These are phyloP conservation scores for Colletotrichum gigasporum DNA, from an alignment of 2,329 filamentous ascomycete species.

Conservation along the genomic window DNA sequence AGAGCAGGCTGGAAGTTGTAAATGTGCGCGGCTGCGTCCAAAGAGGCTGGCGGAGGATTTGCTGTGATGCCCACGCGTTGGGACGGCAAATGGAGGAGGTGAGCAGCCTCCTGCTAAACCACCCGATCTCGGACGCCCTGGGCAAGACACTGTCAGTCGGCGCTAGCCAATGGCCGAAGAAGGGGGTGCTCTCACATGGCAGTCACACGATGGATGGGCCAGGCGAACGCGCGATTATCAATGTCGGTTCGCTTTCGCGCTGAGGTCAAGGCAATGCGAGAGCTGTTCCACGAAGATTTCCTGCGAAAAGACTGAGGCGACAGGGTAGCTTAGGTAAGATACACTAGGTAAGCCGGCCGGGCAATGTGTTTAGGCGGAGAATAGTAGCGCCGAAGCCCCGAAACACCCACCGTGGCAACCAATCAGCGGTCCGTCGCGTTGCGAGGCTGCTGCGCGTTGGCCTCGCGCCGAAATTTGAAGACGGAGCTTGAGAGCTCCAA, in stretches of 20 bases:
- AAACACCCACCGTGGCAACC: background rate
- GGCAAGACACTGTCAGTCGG: background rate
- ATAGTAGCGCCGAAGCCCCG: slow-evolving; percentile 17
- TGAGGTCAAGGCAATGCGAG: background rate
- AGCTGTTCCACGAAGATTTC: slow-evolving; percentile 1
- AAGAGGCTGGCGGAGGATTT: slow-evolving; percentile 8
- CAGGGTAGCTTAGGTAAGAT: too few relatives aligned
- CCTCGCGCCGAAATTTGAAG: slow-evolving; percentile 32
- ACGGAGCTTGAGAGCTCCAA: slow-evolving; percentile 18
- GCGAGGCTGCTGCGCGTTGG: slow-evolving; percentile 21
- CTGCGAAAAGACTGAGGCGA: background rate
- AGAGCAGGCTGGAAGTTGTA: slow-evolving; percentile 3
- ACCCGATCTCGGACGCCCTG: slow-evolving; percentile 31
- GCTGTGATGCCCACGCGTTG: background rate
- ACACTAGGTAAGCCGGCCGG: background rate
- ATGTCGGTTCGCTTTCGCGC: background rate
- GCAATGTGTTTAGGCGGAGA: slow-evolving; percentile 20
- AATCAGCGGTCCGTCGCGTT: slow-evolving; percentile 32
- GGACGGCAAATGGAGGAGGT: slow-evolving; percentile 6
- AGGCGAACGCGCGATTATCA: background rate
- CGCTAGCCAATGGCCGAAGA: background rate
- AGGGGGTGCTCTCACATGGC: background rate
- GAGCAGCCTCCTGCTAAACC: slow-evolving; percentile 29
- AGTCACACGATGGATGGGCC: background rate
- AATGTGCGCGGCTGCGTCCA: slow-evolving; percentile 12